Evolutionary conservation across 208 protist species (phyloP).

Genomic region (Wallacemonas rigidus): DNA sequence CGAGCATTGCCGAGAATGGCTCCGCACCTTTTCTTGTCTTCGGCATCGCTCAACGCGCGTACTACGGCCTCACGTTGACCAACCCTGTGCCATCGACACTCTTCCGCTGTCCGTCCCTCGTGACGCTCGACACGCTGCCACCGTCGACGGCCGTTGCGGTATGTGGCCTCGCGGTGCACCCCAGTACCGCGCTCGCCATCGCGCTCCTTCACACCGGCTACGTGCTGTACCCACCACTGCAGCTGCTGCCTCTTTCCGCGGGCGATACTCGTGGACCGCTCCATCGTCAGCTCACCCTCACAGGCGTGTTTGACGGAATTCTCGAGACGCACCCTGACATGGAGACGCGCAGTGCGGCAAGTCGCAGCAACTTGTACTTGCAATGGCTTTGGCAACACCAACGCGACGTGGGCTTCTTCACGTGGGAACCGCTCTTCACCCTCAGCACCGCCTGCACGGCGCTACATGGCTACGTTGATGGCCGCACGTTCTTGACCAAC

Average conservation of each 20-base stretch:
- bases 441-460: conserved; percentile 17
- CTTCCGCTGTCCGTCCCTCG: conserved; percentile 49
- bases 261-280: conserved; percentile 20
- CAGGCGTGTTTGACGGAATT: conserved; percentile 15
- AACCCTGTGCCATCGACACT: conserved; percentile 33
- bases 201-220: conserved; percentile 41
- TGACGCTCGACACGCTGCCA: conserved; percentile 29
- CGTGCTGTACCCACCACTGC: conserved; percentile 30
- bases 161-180: conserved; percentile 61
- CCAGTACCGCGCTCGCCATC: conserved; percentile 50
- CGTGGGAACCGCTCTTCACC: conserved; percentile 44
- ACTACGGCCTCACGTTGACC: conserved; percentile 45
- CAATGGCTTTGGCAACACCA: conserved; percentile 29
- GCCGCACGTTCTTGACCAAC: conserved; percentile 5
- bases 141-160: conserved; percentile 32
- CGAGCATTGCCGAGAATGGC: not conserved
- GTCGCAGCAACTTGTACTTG: conserved; percentile 15
- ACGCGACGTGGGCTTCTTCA: conserved; percentile 26
- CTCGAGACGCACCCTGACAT: conserved; percentile 5
- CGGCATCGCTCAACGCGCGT: conserved; percentile 39
- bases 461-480: conserved; percentile 7
- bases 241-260: conserved; percentile 42
- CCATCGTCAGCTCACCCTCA: conserved; percentile 24
- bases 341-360: conserved; percentile 4
- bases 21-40: conserved; percentile 29